These are phyloP conservation scores for Globisporangium nunn DNA, from an alignment of 352 stramenopile genomes.

Conservation along the genomic window DNA sequence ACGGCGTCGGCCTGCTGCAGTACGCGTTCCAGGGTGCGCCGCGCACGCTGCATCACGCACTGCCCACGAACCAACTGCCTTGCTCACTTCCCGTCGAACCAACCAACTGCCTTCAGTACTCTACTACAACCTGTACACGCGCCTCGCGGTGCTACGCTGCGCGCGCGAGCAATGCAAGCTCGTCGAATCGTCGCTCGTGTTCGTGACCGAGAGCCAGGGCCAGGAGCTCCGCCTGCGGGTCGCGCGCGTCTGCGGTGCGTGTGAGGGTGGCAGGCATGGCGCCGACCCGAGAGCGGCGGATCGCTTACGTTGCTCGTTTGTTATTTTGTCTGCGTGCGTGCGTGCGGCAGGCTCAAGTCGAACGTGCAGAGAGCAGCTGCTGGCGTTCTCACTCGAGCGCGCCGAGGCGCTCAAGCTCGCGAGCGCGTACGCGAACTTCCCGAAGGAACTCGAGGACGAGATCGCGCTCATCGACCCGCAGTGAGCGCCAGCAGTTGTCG, in stretches of 20 bases:
- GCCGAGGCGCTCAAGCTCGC: constrained; percentile 32
- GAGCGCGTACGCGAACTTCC: constrained; percentile 28
- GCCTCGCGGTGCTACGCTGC: constrained; percentile 50
- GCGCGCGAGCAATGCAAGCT: constrained; percentile 63
- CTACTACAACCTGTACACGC: constrained; percentile 53
- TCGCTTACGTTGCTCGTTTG: background rate
- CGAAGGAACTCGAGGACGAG: constrained; percentile 35
- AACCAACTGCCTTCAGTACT: constrained; percentile 27
- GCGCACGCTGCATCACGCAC: background rate
- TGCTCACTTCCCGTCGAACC: background rate
- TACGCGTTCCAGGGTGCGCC: constrained; percentile 70
- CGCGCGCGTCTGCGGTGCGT: constrained; percentile 57
- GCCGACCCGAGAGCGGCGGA: background rate
- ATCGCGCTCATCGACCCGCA: constrained; percentile 48
- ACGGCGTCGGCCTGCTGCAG: constrained; percentile 52
- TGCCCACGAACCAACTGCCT: too few relatives aligned
- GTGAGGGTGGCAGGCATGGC: too few relatives aligned
- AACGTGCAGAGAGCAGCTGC: constrained; percentile 39
- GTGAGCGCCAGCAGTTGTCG: constrained; percentile 5
- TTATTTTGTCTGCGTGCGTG: background rate
- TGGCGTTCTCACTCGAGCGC: constrained; percentile 46
- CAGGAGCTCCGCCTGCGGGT: constrained; percentile 63
- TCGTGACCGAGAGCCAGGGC: constrained; percentile 50
- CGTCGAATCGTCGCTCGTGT: constrained; percentile 67
- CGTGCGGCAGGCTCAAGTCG: constrained; percentile 35